Base-by-base conservation (phyloP, 805 yeast genomes). In the Metschnikowia dekortorum region DNA sequence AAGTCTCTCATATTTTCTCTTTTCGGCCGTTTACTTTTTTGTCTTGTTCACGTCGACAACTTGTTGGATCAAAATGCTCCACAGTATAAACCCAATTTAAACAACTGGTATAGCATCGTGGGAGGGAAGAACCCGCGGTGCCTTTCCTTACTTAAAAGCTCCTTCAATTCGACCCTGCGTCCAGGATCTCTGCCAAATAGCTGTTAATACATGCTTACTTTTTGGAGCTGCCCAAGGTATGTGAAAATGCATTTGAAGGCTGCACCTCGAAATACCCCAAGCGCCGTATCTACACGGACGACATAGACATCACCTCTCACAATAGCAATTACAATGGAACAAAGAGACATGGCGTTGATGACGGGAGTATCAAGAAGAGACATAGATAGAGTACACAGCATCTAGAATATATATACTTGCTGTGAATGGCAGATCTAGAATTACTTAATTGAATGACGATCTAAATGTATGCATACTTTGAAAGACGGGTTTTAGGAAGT, bases 211-310 rank as follows among this genome's bases (percentile, higher is more conserved):
- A 91, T 67, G 82, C 82, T 14, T 94, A 86, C 74, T 92, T 94
- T 62, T 69, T 80, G 36, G 92, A 86, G 48, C 68, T 73, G 30
- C 88, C 95, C 0, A 74, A 74, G 56, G 89, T 89, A 0, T 70
- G 77, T 16, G 83, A 78, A 28, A 88, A 89, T 61, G 92, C 94
- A 1, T 94, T 94, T 66, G 89, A 85, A 52, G 86, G 87, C 1
- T 78, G 84, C 51, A 78, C 74, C 36, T 76, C 83, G 61, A 83
- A 81, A 56, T 94, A 94, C 63, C 98, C 99, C 2, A 79, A 83
- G 32, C 75, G 99, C 56, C 79, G 96, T 58, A 89, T 92, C 31
- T 88, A 89, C 58, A 84, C 88, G 18, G 95, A 88, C 60, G 96
- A 90, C 64, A 84, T 83, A 57, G 96, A 90, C 66, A 89, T 89